These are phyloP conservation scores for Helotiales sp. DNA, from an alignment of 2,329 filamentous ascomycete genomes.

Conservation along the genomic window DNA sequence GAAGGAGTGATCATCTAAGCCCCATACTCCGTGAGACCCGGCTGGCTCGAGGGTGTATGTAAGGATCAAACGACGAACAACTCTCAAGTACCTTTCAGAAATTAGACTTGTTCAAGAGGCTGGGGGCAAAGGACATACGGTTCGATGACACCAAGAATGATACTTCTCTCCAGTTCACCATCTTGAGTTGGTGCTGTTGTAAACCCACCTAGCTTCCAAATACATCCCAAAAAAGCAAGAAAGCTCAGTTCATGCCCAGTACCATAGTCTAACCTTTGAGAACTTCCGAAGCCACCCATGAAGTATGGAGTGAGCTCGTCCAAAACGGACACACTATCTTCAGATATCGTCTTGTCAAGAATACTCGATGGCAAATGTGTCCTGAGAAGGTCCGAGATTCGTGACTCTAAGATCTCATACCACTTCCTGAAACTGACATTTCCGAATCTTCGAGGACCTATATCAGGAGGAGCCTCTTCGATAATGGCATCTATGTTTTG, in stretches of 20 bases:
- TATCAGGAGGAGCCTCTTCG: slow-evolving; percentile 80
- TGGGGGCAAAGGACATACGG: slow-evolving; percentile 60
- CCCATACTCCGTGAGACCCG: slow-evolving; percentile 97
- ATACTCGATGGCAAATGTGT: slow-evolving; percentile 59
- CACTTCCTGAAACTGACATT: slow-evolving; percentile 90
- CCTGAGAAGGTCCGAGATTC: slow-evolving; percentile 59
- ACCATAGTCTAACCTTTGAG: slow-evolving; percentile 90
- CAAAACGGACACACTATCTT: slow-evolving; percentile 51
- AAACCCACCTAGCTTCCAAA: slow-evolving; percentile 92
- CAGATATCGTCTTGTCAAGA: slow-evolving; percentile 29
- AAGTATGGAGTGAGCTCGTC: slow-evolving; percentile 81
- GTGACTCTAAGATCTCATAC: slow-evolving; percentile 71
- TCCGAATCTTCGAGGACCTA: slow-evolving; percentile 86
- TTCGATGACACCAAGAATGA: slow-evolving; percentile 83
- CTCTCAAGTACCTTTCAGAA: slow-evolving; percentile 68
- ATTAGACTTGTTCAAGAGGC: slow-evolving; percentile 16
- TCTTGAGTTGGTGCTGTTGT: slow-evolving; percentile 52
- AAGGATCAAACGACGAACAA: slow-evolving; percentile 82
- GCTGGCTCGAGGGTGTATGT: slow-evolving; percentile 95
- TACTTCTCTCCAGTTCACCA: slow-evolving; percentile 72
- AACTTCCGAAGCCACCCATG: slow-evolving; percentile 83
- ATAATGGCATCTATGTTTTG: slow-evolving; percentile 68
- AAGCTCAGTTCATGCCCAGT: slow-evolving; percentile 97
- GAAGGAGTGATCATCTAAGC: slow-evolving; percentile 96
- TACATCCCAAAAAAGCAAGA: slow-evolving; percentile 82